phyloP scores from a whole-genome alignment of 1,284 basidiomycete genomes.

The Ustilago sp. region DNA sequence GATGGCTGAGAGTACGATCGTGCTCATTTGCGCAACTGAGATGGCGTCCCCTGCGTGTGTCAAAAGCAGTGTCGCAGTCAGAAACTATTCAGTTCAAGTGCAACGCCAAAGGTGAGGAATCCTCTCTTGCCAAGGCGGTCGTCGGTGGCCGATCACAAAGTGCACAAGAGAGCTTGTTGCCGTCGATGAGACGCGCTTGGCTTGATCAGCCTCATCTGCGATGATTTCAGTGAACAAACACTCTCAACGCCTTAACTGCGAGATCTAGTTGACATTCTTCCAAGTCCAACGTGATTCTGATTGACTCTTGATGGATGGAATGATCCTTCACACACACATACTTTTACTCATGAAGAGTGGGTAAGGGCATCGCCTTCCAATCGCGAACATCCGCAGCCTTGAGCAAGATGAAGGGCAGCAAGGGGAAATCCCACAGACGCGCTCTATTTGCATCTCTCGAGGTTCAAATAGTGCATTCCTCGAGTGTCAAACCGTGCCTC shows the following conservation, averaged over 20 bases:
- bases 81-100: not conserved
- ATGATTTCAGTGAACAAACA: not conserved
- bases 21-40: not conserved
- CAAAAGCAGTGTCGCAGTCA: not conserved
- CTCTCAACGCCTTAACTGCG: not conserved
- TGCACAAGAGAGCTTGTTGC: not conserved
- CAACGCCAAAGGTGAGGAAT: not conserved
- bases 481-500: conserved; percentile 49
- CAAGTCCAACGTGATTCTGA: no score
- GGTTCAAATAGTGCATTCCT: conserved; percentile 50
- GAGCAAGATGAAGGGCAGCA: not conserved
- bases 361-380: not conserved
- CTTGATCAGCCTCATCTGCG: not conserved
- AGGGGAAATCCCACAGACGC: conserved; percentile 11
- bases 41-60: not conserved
- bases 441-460: conserved; percentile 32
- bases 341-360: not conserved
- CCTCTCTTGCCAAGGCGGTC: not conserved
- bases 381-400: not conserved
- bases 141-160: no score
- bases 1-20: not conserved
- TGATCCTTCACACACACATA: no score
- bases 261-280: no score
- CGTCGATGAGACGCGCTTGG: not conserved
- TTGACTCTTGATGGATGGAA: no score